Conservation (phyloP, 306 rosid genomes). For the Quercus glauca region DNA sequence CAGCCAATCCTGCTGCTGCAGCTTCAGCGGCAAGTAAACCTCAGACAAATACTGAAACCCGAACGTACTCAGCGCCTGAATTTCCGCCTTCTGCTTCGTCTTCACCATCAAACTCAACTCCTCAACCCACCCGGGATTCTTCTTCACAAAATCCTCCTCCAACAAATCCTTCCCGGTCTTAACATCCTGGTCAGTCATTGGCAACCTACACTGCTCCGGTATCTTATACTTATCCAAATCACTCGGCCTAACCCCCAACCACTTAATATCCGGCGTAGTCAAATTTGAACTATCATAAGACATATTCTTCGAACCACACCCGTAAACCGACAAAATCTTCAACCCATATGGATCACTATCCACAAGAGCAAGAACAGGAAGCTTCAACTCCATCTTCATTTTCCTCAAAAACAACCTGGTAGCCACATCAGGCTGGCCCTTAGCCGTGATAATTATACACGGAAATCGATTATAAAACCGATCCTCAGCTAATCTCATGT, state of each 20-base stretch:
- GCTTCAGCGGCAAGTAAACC: conserved; percentile 81
- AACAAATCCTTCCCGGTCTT: conserved; percentile 91
- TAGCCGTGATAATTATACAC: conserved; percentile 68
- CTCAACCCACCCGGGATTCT: conserved; percentile 96
- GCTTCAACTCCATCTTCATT: conserved; percentile 85
- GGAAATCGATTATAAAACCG: conserved; percentile 88
- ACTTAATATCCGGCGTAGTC: conserved; percentile 92
- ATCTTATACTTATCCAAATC: conserved; percentile 93
- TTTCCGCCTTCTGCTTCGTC: conserved; percentile 94
- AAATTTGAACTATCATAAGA: conserved; percentile 86
- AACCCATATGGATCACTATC: conserved; percentile 93
- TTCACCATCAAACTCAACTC: conserved; percentile 91
- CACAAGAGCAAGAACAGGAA: conserved; percentile 83
- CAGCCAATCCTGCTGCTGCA: conserved; percentile 89
- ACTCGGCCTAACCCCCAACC: conserved; percentile 90
- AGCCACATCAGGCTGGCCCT: conserved; percentile 92
- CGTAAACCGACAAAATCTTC: conserved; percentile 83
- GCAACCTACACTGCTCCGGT: conserved; percentile 88
- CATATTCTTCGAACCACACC: conserved; percentile 94
- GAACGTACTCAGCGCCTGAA: conserved; percentile 88
- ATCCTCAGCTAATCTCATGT: conserved; percentile 88
- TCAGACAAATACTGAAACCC: conserved; percentile 90
- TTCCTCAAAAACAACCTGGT: conserved; percentile 85
- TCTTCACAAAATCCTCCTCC: conserved; percentile 95
- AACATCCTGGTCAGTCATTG: conserved; percentile 94